Base-by-base conservation (phyloP, 495 filamentous ascomycete species). In the Xylaria sp. region DNA sequence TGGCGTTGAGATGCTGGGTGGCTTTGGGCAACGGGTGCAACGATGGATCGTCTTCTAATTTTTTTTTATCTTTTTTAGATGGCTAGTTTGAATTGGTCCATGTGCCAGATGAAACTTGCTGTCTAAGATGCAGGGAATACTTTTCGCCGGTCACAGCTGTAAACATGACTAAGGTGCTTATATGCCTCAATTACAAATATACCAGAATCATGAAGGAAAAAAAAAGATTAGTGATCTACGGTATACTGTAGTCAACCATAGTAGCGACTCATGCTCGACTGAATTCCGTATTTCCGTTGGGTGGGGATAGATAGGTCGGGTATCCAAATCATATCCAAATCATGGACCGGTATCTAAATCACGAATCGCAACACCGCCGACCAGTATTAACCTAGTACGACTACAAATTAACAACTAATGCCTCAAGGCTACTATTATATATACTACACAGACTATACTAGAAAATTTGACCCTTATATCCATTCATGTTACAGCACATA, bases 241-340 rank as follows among this genome's bases (percentile, higher is more conserved):
- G n/a, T n/a, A n/a, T n/a, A n/a, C n/a, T n/a, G 57, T 40, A 40
- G 57, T 21, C 33, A 61, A 40, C 57, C n/a, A 40, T 33, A 24
- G 26, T 8, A 19, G 53, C 53, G 14, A 57, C 26, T 57, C 35
- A 61, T 41, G 35, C 58, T 41, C 6, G 29, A 14, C 58, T 7
- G 19, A 61, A 17, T 41, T 24, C 35, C n/a, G 12, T 61, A 59
- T 37, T 31, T 9, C 57, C 33, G 31, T 17, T 15, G 29, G 48
- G 33, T 35, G 26, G 48, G 46, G 35, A n/a, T n/a, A n/a, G 21
- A 67, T 41, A 31, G 63, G 63, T 67, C 48, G 35, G 62, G 48
- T 53, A 67, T 55, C 26, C 33, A 66, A 52, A 48, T 35, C n/a
- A n/a, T n/a, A n/a, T n/a, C n/a, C n/a, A n/a, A n/a, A n/a, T n/a